Percentiles rank a stretch among this genome's conserved stretches.
phyloP scores from a whole-genome alignment of 176 grass and related monocot genomes.

The Carex littledalei region DNA sequence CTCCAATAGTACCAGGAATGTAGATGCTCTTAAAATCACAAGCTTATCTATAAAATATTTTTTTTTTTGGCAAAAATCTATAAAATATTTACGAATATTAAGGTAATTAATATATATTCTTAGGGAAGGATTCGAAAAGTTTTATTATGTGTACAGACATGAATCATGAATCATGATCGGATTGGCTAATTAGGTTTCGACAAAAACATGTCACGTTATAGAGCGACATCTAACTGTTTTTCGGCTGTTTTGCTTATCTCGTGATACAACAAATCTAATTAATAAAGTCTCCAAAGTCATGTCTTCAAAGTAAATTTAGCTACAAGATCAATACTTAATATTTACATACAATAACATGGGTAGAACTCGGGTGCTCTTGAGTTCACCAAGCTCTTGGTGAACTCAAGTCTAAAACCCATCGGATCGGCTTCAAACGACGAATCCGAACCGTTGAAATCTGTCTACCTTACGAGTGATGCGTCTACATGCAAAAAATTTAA shows the following conservation, averaged over 20 bases:
- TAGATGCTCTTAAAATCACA: no score
- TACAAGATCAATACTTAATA: neutral
- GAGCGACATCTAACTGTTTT: slow-evolving; percentile 17
- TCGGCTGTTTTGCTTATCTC: neutral
- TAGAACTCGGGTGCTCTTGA: no score
- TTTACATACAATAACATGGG: neutral
- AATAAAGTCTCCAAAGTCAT: neutral
- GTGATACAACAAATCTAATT: slow-evolving; percentile 1
- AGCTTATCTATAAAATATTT: no score
- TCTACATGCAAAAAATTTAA: no score
- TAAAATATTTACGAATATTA: neutral
- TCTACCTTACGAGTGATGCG: no score
- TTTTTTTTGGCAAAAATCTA: no score
- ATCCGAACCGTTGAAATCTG: no score
- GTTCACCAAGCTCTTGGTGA: no score
- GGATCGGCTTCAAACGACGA: no score
- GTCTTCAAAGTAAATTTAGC: neutral
- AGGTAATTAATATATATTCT: neutral
- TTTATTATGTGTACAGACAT: neutral
- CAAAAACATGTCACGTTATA: neutral
- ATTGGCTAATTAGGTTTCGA: slow-evolving; percentile 3
- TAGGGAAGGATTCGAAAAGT: neutral
- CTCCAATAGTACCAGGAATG: no score
- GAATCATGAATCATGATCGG: neutral
- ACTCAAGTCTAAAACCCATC: no score